These are phyloP conservation scores for Euphorbia peplus DNA, from an alignment of 345 rosid species.

Conservation along the genomic window DNA sequence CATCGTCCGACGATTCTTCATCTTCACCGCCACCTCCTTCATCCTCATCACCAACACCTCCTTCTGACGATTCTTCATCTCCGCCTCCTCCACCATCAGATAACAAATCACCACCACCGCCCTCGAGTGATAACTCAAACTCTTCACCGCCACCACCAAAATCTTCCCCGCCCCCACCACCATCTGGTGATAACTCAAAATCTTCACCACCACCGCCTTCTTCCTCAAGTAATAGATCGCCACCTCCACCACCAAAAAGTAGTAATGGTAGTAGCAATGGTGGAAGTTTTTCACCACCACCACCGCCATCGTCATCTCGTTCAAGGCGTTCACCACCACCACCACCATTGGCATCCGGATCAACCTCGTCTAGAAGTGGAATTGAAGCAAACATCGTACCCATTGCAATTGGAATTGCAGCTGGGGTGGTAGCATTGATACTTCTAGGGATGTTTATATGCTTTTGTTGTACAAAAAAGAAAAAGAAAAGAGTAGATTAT, in stretches of 20 bases:
- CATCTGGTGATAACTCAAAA: constrained; percentile 4
- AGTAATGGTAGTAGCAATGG: not conserved
- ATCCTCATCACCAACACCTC: constrained; percentile 24
- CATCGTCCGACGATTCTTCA: not conserved
- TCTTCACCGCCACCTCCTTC: constrained; percentile 19
- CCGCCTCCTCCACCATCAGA: constrained; percentile 11
- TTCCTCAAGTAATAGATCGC: not conserved
- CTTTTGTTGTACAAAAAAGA: constrained; percentile 42
- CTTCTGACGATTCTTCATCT: constrained; percentile 15
- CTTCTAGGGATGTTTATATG: constrained; percentile 36
- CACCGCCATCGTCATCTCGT: constrained; percentile 34
- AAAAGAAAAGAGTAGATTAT: constrained; percentile 38
- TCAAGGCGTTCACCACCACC: constrained; percentile 31
- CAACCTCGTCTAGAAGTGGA: constrained; percentile 12
- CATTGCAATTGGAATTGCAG: constrained; percentile 37
- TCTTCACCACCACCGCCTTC: constrained; percentile 34
- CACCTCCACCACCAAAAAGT: constrained; percentile 5
- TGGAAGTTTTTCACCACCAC: constrained; percentile 7
- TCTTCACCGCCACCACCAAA: constrained; percentile 35
- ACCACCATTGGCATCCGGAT: constrained; percentile 13
- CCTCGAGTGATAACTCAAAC: constrained; percentile 7
- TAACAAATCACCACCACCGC: not conserved
- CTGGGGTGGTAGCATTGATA: constrained; percentile 37
- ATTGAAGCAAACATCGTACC: not conserved
- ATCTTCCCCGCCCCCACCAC: constrained; percentile 20